Evolutionary conservation across 139 green algal species (phyloP).

Genomic region (Zygnema cylindricum): DNA sequence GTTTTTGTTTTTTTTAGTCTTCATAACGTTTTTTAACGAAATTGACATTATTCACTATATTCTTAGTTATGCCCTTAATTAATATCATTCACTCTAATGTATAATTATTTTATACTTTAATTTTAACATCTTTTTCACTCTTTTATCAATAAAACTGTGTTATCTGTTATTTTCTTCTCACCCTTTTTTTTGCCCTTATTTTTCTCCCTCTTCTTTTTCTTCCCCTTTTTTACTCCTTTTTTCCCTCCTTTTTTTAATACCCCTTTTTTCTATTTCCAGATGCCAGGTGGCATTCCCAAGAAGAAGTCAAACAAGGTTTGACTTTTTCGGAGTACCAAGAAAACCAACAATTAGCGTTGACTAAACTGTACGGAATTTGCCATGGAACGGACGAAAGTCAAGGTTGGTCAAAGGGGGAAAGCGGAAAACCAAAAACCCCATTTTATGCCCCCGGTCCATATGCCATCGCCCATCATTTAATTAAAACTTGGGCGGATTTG

Average conservation of each 20-base stretch:
- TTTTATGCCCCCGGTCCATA: constrained; percentile 32
- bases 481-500: constrained; percentile 26
- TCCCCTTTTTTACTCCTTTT: neutral
- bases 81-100: neutral
- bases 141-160: neutral
- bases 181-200: neutral
- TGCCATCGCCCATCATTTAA: constrained; percentile 48
- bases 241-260: neutral
- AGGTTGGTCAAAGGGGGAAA: neutral
- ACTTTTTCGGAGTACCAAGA: constrained; percentile 4
- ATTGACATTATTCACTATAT: too few species aligned
- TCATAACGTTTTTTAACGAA: too few species aligned
- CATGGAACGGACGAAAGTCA: neutral
- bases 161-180: neutral
- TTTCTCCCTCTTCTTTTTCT: neutral
- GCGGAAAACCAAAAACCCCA: constrained; percentile 2
- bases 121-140: neutral
- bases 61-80: too few species aligned
- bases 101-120: neutral
- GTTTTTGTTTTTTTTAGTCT: too few species aligned
- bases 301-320: constrained; percentile 13
- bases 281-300: constrained; percentile 37
- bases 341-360: neutral
- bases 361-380: constrained; percentile 13
- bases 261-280: constrained; percentile 31